Base-by-base conservation (phyloP, 805 yeast genomes). In the Phaffomyces opuntiae region DNA sequence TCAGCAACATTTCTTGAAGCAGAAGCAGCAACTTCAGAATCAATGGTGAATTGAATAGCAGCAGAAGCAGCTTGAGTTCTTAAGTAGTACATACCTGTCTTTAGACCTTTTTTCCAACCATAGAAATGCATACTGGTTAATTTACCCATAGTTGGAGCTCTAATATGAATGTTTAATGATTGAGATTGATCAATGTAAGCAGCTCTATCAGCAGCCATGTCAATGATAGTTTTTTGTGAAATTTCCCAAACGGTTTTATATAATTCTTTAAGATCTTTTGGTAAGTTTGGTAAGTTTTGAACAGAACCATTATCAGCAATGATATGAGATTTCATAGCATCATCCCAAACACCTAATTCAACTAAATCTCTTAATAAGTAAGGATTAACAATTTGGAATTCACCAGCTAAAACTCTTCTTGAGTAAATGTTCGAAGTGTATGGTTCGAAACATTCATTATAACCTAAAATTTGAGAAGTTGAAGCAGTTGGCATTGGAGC, bases 401-500 rank as follows among this genome's bases (percentile, higher is more conserved):
- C 98, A 40, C 97, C 98, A 19, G 96, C 85, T 9, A 88, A 69
- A 7, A 89, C 96, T 61, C 98, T 80, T 57, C 98, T 79, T 39
- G 87, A 79, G 67, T 89, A 91, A 58, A 91, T 80, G 67, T 91
- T 91, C 19, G 96, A 88, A 8, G 99, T 90, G 63, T 81, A 80
- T 12, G 99, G 98, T 66, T 91, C 99, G 64, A 91, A 91, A 67
- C 97, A 90, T 69, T 91, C 98, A 56, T 81, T 90, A 71, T 77
- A 87, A 36, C 97, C 98, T 43, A 91, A 72, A 43, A 91, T 90
- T 69, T 89, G 97, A 4, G 98, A 91, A 2, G 98, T 91, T 1
- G 97, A 88, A 2, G 98, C 98, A 16, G 98, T 91, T 38, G 98
- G 98, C 98, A 91, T 91, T 44, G 96, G 93, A 1, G 95, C 97